Conservation (phyloP, 2,329 filamentous ascomycete species). For the Botrytis tulipae region DNA sequence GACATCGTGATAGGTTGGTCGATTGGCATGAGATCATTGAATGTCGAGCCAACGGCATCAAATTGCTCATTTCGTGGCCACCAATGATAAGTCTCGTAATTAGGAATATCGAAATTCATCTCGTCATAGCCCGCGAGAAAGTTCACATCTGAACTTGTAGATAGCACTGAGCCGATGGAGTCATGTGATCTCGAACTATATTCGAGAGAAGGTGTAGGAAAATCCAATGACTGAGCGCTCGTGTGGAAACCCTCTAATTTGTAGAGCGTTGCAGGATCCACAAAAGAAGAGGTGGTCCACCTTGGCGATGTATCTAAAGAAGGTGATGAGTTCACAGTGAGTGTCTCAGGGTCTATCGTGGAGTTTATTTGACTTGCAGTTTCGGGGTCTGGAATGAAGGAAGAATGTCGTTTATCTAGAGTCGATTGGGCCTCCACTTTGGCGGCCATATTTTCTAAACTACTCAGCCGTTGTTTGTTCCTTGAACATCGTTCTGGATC, state of each 20-base stretch:
- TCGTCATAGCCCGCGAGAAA: conserved; percentile 16
- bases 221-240: conserved; percentile 15
- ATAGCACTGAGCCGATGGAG: conserved; percentile 16
- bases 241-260: conserved; percentile 19
- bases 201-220: conserved; percentile 17
- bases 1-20: background rate
- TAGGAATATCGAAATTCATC: conserved; percentile 12
- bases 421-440: conserved; percentile 5
- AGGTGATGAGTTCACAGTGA: conserved; percentile 5
- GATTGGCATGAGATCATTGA: conserved; percentile 6
- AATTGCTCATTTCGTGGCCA: background rate
- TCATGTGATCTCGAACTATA: conserved; percentile 20
- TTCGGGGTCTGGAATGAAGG: conserved; percentile 12
- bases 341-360: background rate
- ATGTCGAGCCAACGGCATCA: background rate
- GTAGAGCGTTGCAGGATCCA: conserved; percentile 17
- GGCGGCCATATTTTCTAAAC: conserved; percentile 14
- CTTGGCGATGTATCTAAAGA: background rate
- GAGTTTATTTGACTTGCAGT: conserved; percentile 3
- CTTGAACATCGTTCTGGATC: conserved; percentile 21
- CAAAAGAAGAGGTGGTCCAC: conserved; percentile 13
- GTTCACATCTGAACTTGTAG: conserved; percentile 13
- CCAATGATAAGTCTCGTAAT: conserved; percentile 12
- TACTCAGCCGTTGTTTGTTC: conserved; percentile 19
- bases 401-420: conserved; percentile 14